Base-by-base conservation (phyloP, 2,329 filamentous ascomycete species). In the Trichoderma brevicompactum region DNA sequence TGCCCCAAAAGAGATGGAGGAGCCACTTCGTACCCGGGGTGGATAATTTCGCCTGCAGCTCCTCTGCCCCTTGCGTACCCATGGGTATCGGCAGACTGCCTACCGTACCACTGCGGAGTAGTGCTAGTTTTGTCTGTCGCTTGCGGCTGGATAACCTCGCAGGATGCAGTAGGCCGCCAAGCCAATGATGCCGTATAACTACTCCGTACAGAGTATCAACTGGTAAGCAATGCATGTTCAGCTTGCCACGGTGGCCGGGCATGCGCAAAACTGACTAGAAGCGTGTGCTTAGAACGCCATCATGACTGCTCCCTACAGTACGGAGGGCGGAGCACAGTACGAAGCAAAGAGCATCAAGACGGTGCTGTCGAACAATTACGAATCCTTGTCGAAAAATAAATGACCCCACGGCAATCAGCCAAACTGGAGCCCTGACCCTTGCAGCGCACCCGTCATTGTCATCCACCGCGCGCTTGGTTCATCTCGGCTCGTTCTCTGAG, bases 391-490 rank as follows among this genome's bases (percentile, higher is more conserved):
- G 38, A 12, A 7, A 28, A 10, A n/a, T 44, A 50, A 28, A 44
- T 15, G 59, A 63, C 59, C 54, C 59, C 59, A 63, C 49, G 59
- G 59, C 59, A 63, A 63, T 63, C 40, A 63, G 59, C 59, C 59
- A 40, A 23, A 38, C 59, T 63, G 59, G 59, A 63, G 49, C 59
- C 48, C 41, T 23, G 40, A 63, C 17, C 59, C 59, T 28, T 63
- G 59, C 59, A 17, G 13, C 38, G n/a, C 43, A 59, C 55, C 41
- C 55, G 41, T 59, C 41, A 38, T 54, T 44, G 59, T 43, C 59
- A 63, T 63, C 59, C n/a, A 63, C 54, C 49, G 59, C 41, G n/a
- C 28, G 55, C 49, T 63, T 63, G 28, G 28, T 63, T 63, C 59
- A 63, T 63, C 59, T 63, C 49, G 59, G 59, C 59, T 63, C 17